Conservation (phyloP, 371 early-diverging fungal genomes). For the Mortierella sp. region DNA sequence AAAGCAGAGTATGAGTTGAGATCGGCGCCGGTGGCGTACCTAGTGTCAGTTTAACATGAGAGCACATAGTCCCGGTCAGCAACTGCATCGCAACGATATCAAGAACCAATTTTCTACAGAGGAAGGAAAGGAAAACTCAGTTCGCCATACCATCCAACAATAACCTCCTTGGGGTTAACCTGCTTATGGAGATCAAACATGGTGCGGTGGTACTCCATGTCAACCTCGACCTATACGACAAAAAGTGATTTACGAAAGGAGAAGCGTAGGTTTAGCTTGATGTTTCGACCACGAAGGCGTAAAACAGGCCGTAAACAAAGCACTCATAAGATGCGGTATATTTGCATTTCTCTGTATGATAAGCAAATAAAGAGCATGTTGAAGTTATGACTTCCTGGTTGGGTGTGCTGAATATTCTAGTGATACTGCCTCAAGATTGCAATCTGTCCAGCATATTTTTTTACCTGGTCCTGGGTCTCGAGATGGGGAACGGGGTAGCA, state of each 20-base stretch:
- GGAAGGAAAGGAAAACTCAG: no score
- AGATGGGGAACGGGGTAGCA: conserved; percentile 88
- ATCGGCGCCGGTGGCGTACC: conserved; percentile 78
- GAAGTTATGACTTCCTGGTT: no score
- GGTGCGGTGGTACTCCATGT: conserved; percentile 88
- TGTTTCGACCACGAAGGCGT: no score
- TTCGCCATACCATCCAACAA: conserved; percentile 87
- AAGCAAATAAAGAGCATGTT: no score
- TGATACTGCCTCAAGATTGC: not conserved
- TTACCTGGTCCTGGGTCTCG: conserved; percentile 72
- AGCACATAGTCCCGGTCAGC: no score
- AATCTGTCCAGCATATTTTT: not conserved
- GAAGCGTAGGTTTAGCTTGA: not conserved
- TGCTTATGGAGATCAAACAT: conserved; percentile 90
- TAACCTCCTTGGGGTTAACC: conserved; percentile 89
- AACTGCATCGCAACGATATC: no score
- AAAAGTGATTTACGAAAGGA: not conserved
- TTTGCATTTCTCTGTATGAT: no score
- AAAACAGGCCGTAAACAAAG: no score
- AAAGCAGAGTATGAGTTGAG: conserved; percentile 83
- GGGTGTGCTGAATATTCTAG: no score
- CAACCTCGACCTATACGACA: conserved; percentile 74
- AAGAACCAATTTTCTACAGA: no score
- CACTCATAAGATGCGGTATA: no score
- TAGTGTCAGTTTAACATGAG: no score